These are phyloP conservation scores for Osmozyma mogii DNA, from an alignment of 805 yeast species.

Conservation along the genomic window DNA sequence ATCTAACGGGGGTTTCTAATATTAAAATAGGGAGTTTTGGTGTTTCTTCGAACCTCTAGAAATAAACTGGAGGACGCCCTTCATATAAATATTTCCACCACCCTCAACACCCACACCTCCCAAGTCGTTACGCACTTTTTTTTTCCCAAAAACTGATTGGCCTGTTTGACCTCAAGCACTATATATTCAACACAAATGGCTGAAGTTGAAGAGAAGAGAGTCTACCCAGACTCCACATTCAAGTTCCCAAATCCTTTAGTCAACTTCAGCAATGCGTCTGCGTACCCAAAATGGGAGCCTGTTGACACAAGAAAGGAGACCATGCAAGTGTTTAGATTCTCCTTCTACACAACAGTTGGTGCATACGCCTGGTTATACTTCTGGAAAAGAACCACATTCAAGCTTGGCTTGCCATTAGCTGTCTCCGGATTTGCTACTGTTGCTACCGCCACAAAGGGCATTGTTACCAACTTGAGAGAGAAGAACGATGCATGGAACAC, in stretches of 20 bases:
- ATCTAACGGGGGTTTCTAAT: too few relatives aligned
- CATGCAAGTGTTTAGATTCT: constrained; percentile 37
- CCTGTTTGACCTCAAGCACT: constrained; percentile 1
- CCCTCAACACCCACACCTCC: constrained; percentile 3
- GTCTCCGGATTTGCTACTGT: constrained; percentile 40
- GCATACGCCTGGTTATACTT: constrained; percentile 40
- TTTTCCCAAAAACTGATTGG: constrained; percentile 13
- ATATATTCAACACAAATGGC: constrained; percentile 12
- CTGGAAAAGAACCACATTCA: constrained; percentile 36
- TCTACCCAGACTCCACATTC: constrained; percentile 30
- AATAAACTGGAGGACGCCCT: not conserved
- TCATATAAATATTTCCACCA: not conserved
- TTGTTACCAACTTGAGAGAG: constrained; percentile 52
- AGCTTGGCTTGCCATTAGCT: constrained; percentile 31
- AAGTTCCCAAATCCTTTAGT: constrained; percentile 37
- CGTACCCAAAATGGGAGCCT: constrained; percentile 44
- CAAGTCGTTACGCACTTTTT: constrained; percentile 3
- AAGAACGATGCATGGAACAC: constrained; percentile 57
- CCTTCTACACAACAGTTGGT: constrained; percentile 41
- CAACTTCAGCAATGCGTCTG: constrained; percentile 28
- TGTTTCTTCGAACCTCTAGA: too few relatives aligned
- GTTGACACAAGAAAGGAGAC: constrained; percentile 48
- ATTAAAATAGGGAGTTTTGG: too few relatives aligned
- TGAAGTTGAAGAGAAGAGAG: constrained; percentile 10
- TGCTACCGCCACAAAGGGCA: constrained; percentile 42